phyloP scores from a whole-genome alignment of 352 stramenopile genomes.

The Aphanomyces astaci region DNA sequence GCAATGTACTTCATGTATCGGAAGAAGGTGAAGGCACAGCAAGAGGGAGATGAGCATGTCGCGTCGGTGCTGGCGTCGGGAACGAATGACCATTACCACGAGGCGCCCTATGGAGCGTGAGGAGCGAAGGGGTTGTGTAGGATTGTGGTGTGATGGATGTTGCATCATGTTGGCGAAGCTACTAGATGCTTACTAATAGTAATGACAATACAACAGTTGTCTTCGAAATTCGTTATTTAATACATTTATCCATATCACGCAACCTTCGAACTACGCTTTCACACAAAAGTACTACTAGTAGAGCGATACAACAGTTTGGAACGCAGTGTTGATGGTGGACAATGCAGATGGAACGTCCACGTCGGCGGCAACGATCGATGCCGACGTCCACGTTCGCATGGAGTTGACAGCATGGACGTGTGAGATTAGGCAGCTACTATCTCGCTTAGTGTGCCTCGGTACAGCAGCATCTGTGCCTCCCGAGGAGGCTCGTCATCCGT shows the following conservation, averaged over 20 bases:
- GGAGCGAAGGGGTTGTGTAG: background rate
- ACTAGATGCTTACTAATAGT: too few species aligned
- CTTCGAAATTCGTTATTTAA: background rate
- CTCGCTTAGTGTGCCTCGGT: constrained; percentile 3
- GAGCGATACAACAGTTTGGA: background rate
- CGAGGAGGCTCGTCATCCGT: too few species aligned
- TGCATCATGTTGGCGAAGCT: too few species aligned
- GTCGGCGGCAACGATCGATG: background rate
- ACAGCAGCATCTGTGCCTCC: background rate
- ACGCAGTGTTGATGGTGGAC: background rate
- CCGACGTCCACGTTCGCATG: constrained; percentile 11
- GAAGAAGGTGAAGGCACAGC: background rate
- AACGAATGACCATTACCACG: background rate
- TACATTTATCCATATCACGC: background rate
- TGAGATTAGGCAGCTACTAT: constrained; percentile 16
- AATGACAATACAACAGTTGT: too few species aligned
- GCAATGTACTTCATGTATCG: background rate
- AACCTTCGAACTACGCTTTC: background rate
- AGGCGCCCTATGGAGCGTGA: background rate
- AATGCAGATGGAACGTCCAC: background rate
- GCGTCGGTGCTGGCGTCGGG: background rate
- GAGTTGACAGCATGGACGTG: constrained; percentile 9
- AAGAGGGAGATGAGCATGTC: background rate
- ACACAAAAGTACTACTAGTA: background rate
- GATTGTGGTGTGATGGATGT: too few species aligned